These are phyloP conservation scores for Neonothopanus nambi DNA, from an alignment of 1,284 basidiomycete genomes.

Conservation along the genomic window DNA sequence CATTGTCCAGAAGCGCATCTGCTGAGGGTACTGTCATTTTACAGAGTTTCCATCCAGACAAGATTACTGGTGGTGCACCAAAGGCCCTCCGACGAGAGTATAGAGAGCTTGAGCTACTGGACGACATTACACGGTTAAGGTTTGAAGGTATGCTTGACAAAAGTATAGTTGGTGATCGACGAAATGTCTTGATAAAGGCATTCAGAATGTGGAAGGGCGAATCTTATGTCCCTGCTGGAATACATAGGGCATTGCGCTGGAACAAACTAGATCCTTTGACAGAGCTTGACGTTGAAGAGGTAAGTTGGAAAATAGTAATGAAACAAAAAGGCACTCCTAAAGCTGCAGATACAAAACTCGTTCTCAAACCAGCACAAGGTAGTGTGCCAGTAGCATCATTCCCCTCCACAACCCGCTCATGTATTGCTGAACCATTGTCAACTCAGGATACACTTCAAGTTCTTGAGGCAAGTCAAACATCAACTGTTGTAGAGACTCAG, in stretches of 20 bases:
- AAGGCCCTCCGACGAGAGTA: slow-evolving; percentile 28
- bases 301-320: background rate
- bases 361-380: too few relatives aligned
- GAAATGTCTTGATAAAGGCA: slow-evolving; percentile 20
- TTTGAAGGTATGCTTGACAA: slow-evolving; percentile 23
- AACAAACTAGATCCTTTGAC: slow-evolving; percentile 5
- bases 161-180: slow-evolving; percentile 19
- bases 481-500: too few relatives aligned
- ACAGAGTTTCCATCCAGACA: slow-evolving; percentile 25
- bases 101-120: slow-evolving; percentile 32
- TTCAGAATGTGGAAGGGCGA: slow-evolving; percentile 19
- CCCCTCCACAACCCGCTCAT: too few relatives aligned
- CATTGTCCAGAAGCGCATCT: slow-evolving; percentile 32
- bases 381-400: too few relatives aligned
- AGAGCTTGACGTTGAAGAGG: background rate
- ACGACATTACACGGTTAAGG: slow-evolving; percentile 30
- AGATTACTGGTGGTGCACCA: slow-evolving; percentile 23
- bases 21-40: slow-evolving; percentile 34
- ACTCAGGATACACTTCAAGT: too few relatives aligned
- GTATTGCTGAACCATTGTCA: too few relatives aligned
- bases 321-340: too few relatives aligned
- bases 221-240: slow-evolving; percentile 16
- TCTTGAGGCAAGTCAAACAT: too few relatives aligned
- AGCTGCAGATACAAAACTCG: too few relatives aligned
- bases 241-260: slow-evolving; percentile 22